Conservation (phyloP, 202 grass and related monocot genomes). For the Schoenoplectus triqueter region DNA sequence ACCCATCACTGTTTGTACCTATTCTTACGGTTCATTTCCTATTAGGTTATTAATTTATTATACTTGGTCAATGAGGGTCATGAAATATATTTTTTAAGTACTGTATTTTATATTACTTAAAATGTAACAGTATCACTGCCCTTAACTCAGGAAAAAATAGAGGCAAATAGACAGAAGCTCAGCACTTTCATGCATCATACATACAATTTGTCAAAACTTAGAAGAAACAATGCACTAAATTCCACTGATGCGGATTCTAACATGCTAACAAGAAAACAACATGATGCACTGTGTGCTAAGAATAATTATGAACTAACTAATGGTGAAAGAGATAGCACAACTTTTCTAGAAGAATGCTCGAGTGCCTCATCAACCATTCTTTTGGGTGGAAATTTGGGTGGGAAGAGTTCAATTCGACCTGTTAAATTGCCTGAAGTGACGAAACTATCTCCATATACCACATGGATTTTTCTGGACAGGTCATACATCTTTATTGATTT, state of each 20-base stretch:
- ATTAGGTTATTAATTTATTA: neutral
- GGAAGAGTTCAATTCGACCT: constrained; percentile 60
- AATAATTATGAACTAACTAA: constrained; percentile 59
- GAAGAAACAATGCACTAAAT: constrained; percentile 61
- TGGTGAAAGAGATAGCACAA: constrained; percentile 62
- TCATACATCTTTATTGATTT: constrained; percentile 39
- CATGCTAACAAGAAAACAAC: constrained; percentile 84
- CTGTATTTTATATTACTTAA: neutral
- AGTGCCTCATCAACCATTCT: constrained; percentile 60
- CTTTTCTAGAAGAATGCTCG: constrained; percentile 81
- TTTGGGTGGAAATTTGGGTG: constrained; percentile 60
- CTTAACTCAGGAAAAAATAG: constrained; percentile 74
- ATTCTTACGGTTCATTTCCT: too few species aligned
- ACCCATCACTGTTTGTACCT: too few species aligned
- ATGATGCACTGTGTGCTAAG: constrained; percentile 61
- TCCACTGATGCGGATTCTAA: constrained; percentile 57
- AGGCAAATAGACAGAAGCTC: constrained; percentile 74
- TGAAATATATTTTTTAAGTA: neutral
- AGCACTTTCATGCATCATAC: constrained; percentile 63
- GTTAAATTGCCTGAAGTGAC: constrained; percentile 76
- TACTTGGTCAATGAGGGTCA: neutral
- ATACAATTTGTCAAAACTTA: constrained; percentile 72
- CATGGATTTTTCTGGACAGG: constrained; percentile 99
- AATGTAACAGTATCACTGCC: constrained; percentile 21
- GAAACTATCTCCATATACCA: constrained; percentile 86